Evolutionary conservation across 257 asterid genomes (phyloP).

Genomic region (Prunella vulgaris): DNA sequence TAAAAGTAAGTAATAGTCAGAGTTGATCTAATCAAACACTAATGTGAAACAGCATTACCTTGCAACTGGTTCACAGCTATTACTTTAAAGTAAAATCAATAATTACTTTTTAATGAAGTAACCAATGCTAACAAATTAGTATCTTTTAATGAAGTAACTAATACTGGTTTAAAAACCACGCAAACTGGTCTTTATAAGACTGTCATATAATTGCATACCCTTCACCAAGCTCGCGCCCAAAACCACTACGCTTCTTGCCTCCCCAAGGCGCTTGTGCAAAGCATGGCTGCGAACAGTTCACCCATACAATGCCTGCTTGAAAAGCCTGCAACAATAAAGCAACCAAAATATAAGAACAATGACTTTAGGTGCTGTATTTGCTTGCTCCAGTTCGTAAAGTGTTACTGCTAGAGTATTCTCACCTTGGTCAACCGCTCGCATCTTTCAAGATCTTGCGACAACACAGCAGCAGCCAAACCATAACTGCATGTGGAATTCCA

Average conservation of each 20-base stretch:
- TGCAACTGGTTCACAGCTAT: too few species aligned
- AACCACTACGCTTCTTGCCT: conserved; percentile 92
- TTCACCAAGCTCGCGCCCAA: conserved; percentile 96
- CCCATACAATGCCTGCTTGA: conserved; percentile 82
- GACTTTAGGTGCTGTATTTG: background rate
- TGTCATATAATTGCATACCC: too few species aligned
- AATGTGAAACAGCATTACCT: too few species aligned
- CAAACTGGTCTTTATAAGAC: too few species aligned
- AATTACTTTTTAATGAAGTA: too few species aligned
- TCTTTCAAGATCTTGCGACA: conserved; percentile 70
- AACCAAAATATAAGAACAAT: background rate
- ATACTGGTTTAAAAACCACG: too few species aligned
- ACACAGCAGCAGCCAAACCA: conserved; percentile 63
- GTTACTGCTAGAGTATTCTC: background rate
- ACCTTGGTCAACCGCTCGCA: conserved; percentile 78
- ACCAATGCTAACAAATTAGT: too few species aligned
- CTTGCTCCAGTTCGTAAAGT: background rate
- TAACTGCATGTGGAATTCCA: conserved; percentile 11
- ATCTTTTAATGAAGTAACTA: too few species aligned
- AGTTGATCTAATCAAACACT: too few species aligned
- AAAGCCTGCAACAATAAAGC: conserved; percentile 57
- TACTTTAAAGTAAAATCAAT: too few species aligned
- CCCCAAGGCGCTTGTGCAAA: conserved; percentile 96
- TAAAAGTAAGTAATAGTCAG: too few species aligned
- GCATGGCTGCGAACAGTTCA: conserved; percentile 96